phyloP scores from a whole-genome alignment of 2,329 filamentous ascomycete genomes.

The Chaetomiaceae sp. region DNA sequence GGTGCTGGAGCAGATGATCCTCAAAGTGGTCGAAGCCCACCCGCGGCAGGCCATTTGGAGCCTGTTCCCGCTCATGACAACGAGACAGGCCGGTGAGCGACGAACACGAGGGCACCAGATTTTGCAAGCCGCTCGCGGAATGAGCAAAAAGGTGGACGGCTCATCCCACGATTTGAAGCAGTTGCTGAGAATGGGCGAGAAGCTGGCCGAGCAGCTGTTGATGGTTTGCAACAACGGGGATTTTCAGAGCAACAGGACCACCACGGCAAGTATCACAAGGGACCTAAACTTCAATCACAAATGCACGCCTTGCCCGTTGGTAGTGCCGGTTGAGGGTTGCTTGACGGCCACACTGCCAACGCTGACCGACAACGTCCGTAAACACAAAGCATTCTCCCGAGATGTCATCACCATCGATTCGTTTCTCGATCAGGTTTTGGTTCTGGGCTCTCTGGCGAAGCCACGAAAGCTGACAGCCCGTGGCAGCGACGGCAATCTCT shows the following conservation, averaged over 20 bases:
- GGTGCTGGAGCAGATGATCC: conserved; percentile 70
- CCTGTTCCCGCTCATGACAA: conserved; percentile 79
- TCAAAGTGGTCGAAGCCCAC: conserved; percentile 79
- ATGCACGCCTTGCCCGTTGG: conserved; percentile 73
- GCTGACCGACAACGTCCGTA: conserved; percentile 62
- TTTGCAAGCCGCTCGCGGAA: conserved; percentile 42
- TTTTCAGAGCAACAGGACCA: conserved; percentile 63
- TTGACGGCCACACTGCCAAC: conserved; percentile 76
- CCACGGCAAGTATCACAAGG: conserved; percentile 64
- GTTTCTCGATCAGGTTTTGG: conserved; percentile 82
- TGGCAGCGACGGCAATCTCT: conserved; percentile 81
- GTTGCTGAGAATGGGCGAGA: conserved; percentile 73
- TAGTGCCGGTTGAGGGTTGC: conserved; percentile 81
- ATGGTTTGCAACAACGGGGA: conserved; percentile 69
- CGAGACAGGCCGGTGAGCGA: conserved; percentile 63
- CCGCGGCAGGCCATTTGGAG: conserved; percentile 91
- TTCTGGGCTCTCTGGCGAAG: conserved; percentile 85
- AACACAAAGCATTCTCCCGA: conserved; percentile 79
- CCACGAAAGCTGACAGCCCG: conserved; percentile 83
- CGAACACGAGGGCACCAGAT: conserved; percentile 47
- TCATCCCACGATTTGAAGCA: conserved; percentile 56
- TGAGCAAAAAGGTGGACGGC: conserved; percentile 46
- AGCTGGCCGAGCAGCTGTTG: conserved; percentile 74
- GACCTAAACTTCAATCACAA: conserved; percentile 82
- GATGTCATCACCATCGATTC: conserved; percentile 76